Evolutionary conservation across 1,284 basidiomycete species (phyloP), one percentile per base, ranked within the genome.

Genomic region (Moesziomyces aphidis): DNA sequence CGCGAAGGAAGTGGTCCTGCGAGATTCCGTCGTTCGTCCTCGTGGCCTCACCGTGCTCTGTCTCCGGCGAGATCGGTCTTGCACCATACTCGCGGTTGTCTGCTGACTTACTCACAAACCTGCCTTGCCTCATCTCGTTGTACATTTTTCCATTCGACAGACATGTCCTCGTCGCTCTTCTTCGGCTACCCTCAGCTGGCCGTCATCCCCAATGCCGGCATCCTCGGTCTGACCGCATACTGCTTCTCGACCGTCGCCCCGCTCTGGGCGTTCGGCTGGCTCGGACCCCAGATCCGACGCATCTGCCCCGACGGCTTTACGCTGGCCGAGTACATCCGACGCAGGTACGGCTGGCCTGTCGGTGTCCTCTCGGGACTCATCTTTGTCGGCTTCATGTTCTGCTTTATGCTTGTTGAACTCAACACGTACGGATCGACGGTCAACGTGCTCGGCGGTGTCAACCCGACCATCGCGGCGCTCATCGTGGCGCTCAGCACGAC

Each of bases 391-490:
- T 84, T 84, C 68, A 84, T 84, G 82, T 78, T 84, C 51, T 83
- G 82, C 76, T 84, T 84, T 64, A 83, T 83, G 82, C 73, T 83
- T 28, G 78, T 79, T 60, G 83, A 84, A 63, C 77, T 84, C 70
- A 84, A 83, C 66, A 84, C 82, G 9, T 84, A 85, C 54, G 80
- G 81, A 31, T 76, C 76, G 3, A 76, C 83, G 4, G 76, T 81
- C 24, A 55, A 62, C 48, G 51, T 71, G 34, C 71, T 83, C 5
- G 79, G 80, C 19, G 74, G 74, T 23, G 77, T 83, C 53, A 75
- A 79, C 53, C 72, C 78, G 13, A 82, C 82, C 23, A 55, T 83
- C 43, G 79, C 83, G 8, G 81, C 83, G n/a, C 65, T 85, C 24
- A 69, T 83, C 43, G 68, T 84, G 21, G 82, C 83, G 11, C 53